These are phyloP conservation scores for Ganoderma sinense DNA, from an alignment of 1,284 basidiomycete species.

Conservation along the genomic window DNA sequence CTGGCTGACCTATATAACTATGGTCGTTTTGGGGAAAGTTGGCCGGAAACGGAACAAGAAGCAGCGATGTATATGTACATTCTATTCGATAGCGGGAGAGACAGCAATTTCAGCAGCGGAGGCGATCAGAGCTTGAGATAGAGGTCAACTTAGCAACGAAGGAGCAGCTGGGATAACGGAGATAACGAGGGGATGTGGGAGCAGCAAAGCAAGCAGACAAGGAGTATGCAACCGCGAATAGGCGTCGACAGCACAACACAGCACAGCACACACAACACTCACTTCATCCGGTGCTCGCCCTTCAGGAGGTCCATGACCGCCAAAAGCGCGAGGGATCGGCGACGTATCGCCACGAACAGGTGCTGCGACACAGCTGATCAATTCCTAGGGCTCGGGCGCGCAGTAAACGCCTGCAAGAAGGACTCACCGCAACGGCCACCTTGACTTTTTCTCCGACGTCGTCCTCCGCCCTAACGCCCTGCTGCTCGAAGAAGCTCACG, in stretches of 20 bases:
- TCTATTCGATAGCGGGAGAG: not conserved
- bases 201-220: not conserved
- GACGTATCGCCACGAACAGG: not conserved
- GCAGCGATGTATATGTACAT: not conserved
- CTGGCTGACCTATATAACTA: not conserved
- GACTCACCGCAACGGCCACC: not conserved
- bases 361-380: constrained; percentile 2
- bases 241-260: not conserved
- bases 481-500: not conserved
- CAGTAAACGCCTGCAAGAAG: not conserved
- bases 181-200: not conserved
- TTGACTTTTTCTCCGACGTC: not conserved
- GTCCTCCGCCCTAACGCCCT: not conserved
- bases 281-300: constrained; percentile 5
- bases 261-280: not conserved
- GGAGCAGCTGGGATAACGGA: not conserved
- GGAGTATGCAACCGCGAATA: not conserved
- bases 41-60: not conserved
- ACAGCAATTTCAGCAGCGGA: not conserved
- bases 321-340: constrained; percentile 1
- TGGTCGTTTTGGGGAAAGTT: not conserved
- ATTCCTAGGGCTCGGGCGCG: not conserved
- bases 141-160: not conserved
- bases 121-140: not conserved
- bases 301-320: not conserved